Base-by-base conservation (phyloP, 1,284 basidiomycete species). In the Vanrija sp. region DNA sequence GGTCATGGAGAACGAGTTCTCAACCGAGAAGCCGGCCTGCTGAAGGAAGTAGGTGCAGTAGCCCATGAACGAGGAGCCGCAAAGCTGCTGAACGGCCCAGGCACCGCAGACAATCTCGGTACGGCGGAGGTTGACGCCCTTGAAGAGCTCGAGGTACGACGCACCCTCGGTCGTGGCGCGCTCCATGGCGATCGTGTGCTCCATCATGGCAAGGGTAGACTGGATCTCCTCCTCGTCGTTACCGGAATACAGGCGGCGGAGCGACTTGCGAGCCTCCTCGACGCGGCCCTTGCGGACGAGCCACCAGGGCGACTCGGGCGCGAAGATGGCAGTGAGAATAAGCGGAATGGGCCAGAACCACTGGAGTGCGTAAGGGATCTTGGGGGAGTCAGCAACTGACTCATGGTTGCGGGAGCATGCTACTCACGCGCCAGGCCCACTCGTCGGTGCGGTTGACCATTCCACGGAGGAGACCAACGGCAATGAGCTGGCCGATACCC, bases 291-390 rank as follows among this genome's bases (percentile, higher is more conserved):
- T 54, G 43, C 71, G 65, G n/a, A 68, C 65, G 12, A 73, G 62
- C 62, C 63, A 71, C 65, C 67, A 73, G 1, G 68, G 59, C 15
- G 62, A 61, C 43, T 62, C 58, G 8, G 69, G 67, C 1, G 57
- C 58, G 52, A 69, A 65, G 44, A 50, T 57, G 38, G 47, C 71
- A 49, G 71, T 62, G 40, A 68, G 40, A 54, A 74, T 48, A 21
- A 73, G 62, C 12, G 64, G 62, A 3, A 59, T 62, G n/a, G 65
- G 63, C 74, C 75, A 73, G 45, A 78, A 57, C 75, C 76, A 78
- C 65, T 49, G 48, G 26, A 49, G 15, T 6, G 48, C 48, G 39
- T 40, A 49, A 14, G 48, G 48, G 18, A 49, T 49, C 12, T 23
- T 23, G 42, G n/a, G 8, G 12, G 4, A 5, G 23, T 23, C 42